Base-by-base conservation (phyloP, 768 basidiomycete species). In the Trametes maxima region DNA sequence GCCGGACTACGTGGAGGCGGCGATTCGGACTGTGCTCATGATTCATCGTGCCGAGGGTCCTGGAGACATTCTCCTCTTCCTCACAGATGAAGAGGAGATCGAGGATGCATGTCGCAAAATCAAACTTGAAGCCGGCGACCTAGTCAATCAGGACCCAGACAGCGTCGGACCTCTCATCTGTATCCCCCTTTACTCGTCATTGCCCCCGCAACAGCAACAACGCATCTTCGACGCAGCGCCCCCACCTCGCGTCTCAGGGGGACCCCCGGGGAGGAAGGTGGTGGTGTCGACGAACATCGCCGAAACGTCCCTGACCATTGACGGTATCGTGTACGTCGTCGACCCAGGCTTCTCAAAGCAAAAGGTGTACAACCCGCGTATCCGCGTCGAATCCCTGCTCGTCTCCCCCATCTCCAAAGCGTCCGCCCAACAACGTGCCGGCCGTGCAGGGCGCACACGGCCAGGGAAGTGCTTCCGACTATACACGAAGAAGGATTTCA, bases 311-410 rank as follows among this genome's bases (percentile, higher is more conserved):
- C 77, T 98, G 44, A 99, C 96, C 2, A 98, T 99, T 59, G 96
- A 99, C 67, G 96, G 96, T 19, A 98, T 99, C 69, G 95, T 99
- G n/a, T 99, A 98, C 68, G 96, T 98, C 59, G 95, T 98, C 47
- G 96, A 98, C 70, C 94, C 95, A 0, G 95, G 95, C 1, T 97
- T 98, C 77, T 95, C 91, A 35, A 96, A 99, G 75, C 96, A 98
- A 76, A 98, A 95, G 71, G 90, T 98, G 50, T 99, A 98, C 79
- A 98, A 98, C 73, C 97, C 96, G 0, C 85, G 96, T 33, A 97
- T 98, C 61, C 88, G 96, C 48, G 96, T 98, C 19, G 96, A 99
- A 78, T 90, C 89, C 62, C 78, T 99, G 55, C 78, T 98, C 17
- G 95, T 98, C 45, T 89, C 90, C 53, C 95, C 95, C 0, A 99